Conservation (phyloP, 352 stramenopile species). For the Phytophthora hibernalis region DNA sequence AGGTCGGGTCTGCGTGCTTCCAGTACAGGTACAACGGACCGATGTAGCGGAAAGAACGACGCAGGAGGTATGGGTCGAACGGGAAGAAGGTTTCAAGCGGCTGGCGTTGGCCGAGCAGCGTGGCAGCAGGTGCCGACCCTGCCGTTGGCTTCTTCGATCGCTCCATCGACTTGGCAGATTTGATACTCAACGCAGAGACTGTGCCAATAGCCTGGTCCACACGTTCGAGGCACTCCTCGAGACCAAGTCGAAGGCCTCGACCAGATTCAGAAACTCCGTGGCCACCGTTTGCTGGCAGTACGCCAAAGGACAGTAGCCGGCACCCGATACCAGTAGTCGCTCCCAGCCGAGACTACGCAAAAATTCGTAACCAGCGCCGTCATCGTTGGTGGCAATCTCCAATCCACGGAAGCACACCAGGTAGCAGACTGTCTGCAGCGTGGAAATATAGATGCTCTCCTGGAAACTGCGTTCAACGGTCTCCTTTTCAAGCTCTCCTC, state of each 20-base stretch:
- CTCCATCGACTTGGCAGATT: constrained; percentile 72
- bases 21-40: constrained; percentile 95
- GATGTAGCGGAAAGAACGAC: constrained; percentile 93
- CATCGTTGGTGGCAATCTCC: constrained; percentile 76
- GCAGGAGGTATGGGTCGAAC: constrained; percentile 97
- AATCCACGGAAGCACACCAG: constrained; percentile 97
- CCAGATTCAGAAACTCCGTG: constrained; percentile 84
- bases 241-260: constrained; percentile 79
- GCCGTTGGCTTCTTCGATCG: constrained; percentile 58
- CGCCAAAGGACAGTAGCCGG: constrained; percentile 71
- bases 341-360: constrained; percentile 86
- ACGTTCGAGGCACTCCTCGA: constrained; percentile 76
- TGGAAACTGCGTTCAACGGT: constrained; percentile 47
- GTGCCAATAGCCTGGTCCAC: constrained; percentile 77
- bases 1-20: constrained; percentile 89
- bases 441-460: constrained; percentile 81
- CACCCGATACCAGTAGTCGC: constrained; percentile 65
- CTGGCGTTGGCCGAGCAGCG: constrained; percentile 61
- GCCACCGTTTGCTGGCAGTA: constrained; percentile 84
- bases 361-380: constrained; percentile 74
- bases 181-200: constrained; percentile 44
- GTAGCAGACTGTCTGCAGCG: constrained; percentile 97
- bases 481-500: constrained; percentile 41
- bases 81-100: constrained; percentile 95
- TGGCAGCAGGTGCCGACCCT: constrained; percentile 35